phyloP scores from a whole-genome alignment of 495 filamentous ascomycete genomes.

The Trichoderma parareesei region DNA sequence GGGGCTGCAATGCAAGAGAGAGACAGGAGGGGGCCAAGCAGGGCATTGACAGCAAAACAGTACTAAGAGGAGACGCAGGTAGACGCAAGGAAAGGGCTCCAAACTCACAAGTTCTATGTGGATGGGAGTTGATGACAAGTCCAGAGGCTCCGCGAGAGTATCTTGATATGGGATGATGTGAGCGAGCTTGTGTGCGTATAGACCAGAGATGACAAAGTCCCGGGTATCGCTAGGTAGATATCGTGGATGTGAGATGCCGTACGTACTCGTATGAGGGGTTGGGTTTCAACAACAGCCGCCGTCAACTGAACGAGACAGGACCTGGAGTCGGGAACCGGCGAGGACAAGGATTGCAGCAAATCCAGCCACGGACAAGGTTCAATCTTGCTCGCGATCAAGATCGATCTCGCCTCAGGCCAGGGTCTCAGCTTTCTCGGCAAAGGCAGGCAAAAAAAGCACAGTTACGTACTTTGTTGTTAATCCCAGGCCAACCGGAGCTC shows the following conservation, averaged over 20 bases:
- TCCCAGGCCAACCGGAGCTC: too few relatives aligned
- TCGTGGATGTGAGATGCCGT: not conserved
- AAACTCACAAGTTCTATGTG: not conserved
- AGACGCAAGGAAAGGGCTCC: not conserved
- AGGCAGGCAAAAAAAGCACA: too few relatives aligned
- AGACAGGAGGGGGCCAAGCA: not conserved
- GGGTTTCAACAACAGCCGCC: not conserved
- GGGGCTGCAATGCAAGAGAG: conserved; percentile 4
- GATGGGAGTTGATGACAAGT: not conserved
- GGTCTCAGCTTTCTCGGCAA: not conserved
- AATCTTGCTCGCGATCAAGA: conserved; percentile 4
- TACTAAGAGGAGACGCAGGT: not conserved
- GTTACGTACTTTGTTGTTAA: too few relatives aligned
- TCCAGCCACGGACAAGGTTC: not conserved
- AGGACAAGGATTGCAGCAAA: not conserved
- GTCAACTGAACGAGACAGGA: not conserved
- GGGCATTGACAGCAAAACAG: not conserved
- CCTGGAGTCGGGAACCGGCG: not conserved
- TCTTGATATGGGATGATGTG: not conserved
- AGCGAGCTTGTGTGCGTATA: not conserved
- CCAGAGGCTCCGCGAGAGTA: not conserved
- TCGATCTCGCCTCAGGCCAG: not conserved
- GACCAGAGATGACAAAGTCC: too few relatives aligned
- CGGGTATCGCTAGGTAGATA: too few relatives aligned
- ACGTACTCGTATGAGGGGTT: not conserved